A percentile compares a stretch with the other conserved stretches of the same genome.
phyloP scores from a whole-genome alignment of 2,329 filamentous ascomycete species.

The Fusarium pseudonygamai region DNA sequence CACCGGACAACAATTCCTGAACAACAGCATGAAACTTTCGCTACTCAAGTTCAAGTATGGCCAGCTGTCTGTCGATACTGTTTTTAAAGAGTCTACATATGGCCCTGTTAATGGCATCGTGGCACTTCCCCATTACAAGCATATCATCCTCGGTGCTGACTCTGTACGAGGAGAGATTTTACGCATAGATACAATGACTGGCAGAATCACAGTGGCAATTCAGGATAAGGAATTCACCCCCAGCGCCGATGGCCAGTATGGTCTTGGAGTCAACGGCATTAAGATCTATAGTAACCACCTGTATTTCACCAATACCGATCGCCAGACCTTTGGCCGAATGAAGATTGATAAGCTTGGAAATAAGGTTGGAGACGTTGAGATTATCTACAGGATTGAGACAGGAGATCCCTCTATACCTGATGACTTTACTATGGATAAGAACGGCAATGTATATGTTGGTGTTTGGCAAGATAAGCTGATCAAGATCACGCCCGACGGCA shows the following conservation, averaged over 20 bases:
- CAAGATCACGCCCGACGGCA: neutral
- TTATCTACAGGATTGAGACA: neutral
- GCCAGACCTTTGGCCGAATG: neutral
- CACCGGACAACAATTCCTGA: neutral
- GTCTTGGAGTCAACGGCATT: slow-evolving; percentile 6
- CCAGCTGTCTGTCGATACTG: neutral
- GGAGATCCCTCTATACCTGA: neutral
- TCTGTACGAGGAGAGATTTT: slow-evolving; percentile 1
- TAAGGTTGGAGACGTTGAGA: neutral
- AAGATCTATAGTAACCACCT: neutral
- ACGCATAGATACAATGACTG: neutral
- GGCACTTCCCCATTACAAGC: neutral
- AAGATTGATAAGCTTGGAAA: slow-evolving; percentile 2
- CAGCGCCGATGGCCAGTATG: neutral
- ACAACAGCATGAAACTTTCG: neutral
- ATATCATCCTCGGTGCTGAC: slow-evolving; percentile 13
- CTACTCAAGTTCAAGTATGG: neutral
- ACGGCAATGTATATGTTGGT: neutral
- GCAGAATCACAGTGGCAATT: neutral
- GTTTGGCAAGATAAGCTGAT: neutral
- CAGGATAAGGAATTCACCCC: neutral
- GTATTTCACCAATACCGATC: slow-evolving; percentile 3
- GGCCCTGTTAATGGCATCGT: slow-evolving; percentile 10
- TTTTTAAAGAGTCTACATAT: neutral
- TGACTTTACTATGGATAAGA: neutral